Evolutionary conservation across 1,284 basidiomycete genomes (phyloP).

Genomic region (Cutaneotrichosporon mucoides): DNA sequence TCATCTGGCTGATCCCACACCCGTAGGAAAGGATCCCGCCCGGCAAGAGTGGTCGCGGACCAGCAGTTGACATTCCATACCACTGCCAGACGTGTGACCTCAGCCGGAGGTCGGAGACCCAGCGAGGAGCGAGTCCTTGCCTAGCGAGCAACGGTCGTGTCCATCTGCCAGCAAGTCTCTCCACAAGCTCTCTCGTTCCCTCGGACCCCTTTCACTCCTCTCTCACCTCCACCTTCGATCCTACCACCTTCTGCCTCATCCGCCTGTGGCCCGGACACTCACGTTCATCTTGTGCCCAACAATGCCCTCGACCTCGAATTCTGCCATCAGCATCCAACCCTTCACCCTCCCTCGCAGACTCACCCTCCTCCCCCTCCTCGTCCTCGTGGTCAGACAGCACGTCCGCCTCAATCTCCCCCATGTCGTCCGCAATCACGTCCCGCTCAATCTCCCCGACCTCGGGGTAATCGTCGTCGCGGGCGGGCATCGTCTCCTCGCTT

Average conservation of each 20-base stretch:
- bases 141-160: too few species aligned
- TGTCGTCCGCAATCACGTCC: background rate
- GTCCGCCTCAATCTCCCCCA: slow-evolving; percentile 7
- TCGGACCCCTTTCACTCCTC: too few species aligned
- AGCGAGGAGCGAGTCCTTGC: too few species aligned
- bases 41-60: too few species aligned
- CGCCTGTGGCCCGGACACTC: slow-evolving; percentile 10
- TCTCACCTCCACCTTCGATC: background rate
- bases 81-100: too few species aligned
- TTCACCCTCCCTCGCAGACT: background rate
- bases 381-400: slow-evolving; percentile 15
- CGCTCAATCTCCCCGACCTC: background rate
- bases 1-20: too few species aligned
- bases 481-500: background rate
- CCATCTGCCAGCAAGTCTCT: too few species aligned
- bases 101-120: too few species aligned
- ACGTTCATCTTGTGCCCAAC: slow-evolving; percentile 23
- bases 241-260: background rate
- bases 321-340: slow-evolving; percentile 10
- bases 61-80: too few species aligned
- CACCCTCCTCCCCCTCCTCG: slow-evolving; percentile 26
- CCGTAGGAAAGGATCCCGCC: too few species aligned
- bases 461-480: background rate
- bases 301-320: slow-evolving; percentile 35
- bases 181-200: too few species aligned